Base-by-base conservation (phyloP, 2,329 filamentous ascomycete species). In the Remersonia thermophila region DNA sequence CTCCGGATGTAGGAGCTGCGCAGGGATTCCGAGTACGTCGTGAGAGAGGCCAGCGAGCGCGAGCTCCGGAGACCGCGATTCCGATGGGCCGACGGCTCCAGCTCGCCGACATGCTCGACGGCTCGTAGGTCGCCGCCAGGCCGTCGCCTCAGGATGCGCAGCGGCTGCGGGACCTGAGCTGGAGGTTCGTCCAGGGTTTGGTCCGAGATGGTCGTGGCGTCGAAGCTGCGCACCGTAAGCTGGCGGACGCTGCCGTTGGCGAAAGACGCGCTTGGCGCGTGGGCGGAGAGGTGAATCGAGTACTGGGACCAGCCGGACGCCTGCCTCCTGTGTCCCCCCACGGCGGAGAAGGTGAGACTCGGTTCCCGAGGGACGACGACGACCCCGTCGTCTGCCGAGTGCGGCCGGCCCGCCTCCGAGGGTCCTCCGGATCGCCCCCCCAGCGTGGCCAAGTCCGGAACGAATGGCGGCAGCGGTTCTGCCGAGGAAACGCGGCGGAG, bases 51-150 rank as follows among this genome's bases (percentile, higher is more conserved):
- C 3, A 70, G 66, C 10, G 74, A 79, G 27, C 62, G 66, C 12
- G 73, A 72, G 50, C 65, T 65, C 36, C 67, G 63, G 28, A 74
- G 48, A 9, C 20, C 20, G 5, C 20, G 20, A 5, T 5, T 6
- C 20, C 20, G 5, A 9, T 23, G 20, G 2, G 60, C 57, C 11
- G 59, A 50, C 7, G 58, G 51, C 31, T 77, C 71, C 3, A 78
- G 54, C 23, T 83, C 77, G 28, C 71, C 70, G 20, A 79, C 71
- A 40, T 78, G 79, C 13, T 68, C 69, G 27, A 73, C 79, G 12
- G 77, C 79, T 43, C 79, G 71, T 32, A 91, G 59, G 53, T 89
- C 77, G 25, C 83, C 82, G 32, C 83, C 83, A 6, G 82, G 83
- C 11, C 78, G 69, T 51, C 83, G 67, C 41, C 83, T 70, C 42